Evolutionary conservation across 2,329 filamentous ascomycete genomes (phyloP).

Genomic region (Alternaria sp.): DNA sequence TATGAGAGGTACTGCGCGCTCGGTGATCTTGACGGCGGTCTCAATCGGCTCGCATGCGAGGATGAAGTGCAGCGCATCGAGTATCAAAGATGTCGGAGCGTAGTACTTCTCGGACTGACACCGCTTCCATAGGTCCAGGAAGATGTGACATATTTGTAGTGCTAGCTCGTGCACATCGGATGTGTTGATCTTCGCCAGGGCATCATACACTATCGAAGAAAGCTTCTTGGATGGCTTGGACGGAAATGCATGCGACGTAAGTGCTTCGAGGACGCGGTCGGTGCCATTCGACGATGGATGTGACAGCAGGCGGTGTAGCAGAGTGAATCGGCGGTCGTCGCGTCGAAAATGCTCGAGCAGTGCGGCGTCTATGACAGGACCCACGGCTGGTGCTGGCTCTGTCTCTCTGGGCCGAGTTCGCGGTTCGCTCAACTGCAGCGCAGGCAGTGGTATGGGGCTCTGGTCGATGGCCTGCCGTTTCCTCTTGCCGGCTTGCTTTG

Average conservation of each 20-base stretch:
- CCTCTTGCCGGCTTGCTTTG: slow-evolving; percentile 70
- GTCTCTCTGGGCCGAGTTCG: slow-evolving; percentile 47
- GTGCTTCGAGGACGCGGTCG: slow-evolving; percentile 70
- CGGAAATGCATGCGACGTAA: slow-evolving; percentile 70
- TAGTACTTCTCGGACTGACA: slow-evolving; percentile 70
- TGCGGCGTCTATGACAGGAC: slow-evolving; percentile 26
- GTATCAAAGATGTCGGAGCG: slow-evolving; percentile 68
- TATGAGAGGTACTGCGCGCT: slow-evolving; percentile 59
- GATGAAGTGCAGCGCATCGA: slow-evolving; percentile 69
- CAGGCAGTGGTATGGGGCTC: slow-evolving; percentile 65
- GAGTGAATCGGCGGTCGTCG: slow-evolving; percentile 48
- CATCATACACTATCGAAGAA: slow-evolving; percentile 71
- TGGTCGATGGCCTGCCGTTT: slow-evolving; percentile 68
- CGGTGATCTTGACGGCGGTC: slow-evolving; percentile 66
- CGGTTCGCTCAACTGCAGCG: slow-evolving; percentile 58
- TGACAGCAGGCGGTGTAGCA: slow-evolving; percentile 69
- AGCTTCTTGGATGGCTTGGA: slow-evolving; percentile 63
- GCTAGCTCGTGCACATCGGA: slow-evolving; percentile 63
- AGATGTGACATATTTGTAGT: slow-evolving; percentile 67
- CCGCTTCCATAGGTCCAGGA: slow-evolving; percentile 71
- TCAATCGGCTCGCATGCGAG: slow-evolving; percentile 66
- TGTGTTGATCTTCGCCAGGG: slow-evolving; percentile 62
- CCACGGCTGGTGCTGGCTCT: slow-evolving; percentile 22
- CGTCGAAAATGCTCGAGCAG: slow-evolving; percentile 49
- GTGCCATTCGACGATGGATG: slow-evolving; percentile 63